Evolutionary conservation across 805 yeast genomes (phyloP), one percentile per base, ranked within the genome.

Genomic region (Kuraishia floccosa): DNA sequence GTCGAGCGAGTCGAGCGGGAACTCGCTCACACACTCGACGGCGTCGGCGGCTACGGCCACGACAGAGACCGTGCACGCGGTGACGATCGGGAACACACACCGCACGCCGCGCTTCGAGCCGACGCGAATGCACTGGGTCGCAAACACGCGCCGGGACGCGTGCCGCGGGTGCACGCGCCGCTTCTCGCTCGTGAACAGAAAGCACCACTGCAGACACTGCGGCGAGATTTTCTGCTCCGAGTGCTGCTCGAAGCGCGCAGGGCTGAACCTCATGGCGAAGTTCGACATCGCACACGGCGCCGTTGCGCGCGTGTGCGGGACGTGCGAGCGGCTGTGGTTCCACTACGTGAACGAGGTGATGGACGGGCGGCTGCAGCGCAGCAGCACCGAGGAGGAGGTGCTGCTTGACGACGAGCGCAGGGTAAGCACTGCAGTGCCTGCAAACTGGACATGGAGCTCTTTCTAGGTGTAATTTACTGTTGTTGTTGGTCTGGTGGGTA

Each of bases 191-290:
- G 40, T 59, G 12, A 40, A 42, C 27, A 43, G 63, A 27, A 53
- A 63, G 32, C 75, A 68, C 42, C 75, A 68, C 41, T 68, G 75
- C 39, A 39, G 75, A 12, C 67, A 60, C 36, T 68, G 75, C 44
- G 75, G 75, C 3, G 52, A 52, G 20, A 60, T 66, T 8, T 63
- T 58, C 31, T 68, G 75, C 38, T 47, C 42, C 32, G 37, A 36
- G 10, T 56, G 63, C 35, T 36, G 49, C 12, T 36, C 36, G 18
- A 35, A 44, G n/a, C 34, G 39, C 11, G 57, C 60, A 2, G 49
- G 48, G 30, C 38, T 56, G 30, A 55, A 54, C 35, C 27, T 53
- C 28, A 40, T 52, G 30, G 59, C 59, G 19, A 49, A 54, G 35
- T 56, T 56, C 36, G 60, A 55, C 28, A 24, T 32, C 20, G 32